Percentiles rank a stretch among this genome's conserved stretches.
Conservation (phyloP, 2,329 filamentous ascomycete species). For the Fonsecaea multimorphosa region DNA sequence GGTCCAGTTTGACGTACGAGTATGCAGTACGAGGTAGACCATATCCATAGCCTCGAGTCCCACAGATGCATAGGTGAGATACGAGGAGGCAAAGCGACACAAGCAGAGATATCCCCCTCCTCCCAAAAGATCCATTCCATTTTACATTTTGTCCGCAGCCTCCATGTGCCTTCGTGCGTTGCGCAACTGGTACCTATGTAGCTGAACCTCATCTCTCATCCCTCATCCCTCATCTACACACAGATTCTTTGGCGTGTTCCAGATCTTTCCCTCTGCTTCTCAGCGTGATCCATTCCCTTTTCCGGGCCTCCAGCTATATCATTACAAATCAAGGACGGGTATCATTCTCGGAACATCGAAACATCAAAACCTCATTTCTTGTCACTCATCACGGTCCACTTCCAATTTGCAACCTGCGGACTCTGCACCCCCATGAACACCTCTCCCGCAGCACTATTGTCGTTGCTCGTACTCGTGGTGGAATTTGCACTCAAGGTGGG, state of each 20-base stretch:
- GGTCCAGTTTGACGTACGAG: not conserved
- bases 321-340: slow-evolving; percentile 19
- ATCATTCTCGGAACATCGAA: slow-evolving; percentile 11
- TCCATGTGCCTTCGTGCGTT: not conserved
- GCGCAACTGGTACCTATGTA: not conserved
- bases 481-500: slow-evolving; percentile 26
- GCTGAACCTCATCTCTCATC: not conserved
- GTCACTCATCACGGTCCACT: slow-evolving; percentile 38
- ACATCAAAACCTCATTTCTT: slow-evolving; percentile 24
- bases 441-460: slow-evolving; percentile 33
- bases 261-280: not conserved
- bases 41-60: not conserved
- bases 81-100: not conserved
- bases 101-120: not conserved
- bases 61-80: not conserved
- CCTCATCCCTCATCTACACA: not conserved
- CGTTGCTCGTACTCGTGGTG: slow-evolving; percentile 20
- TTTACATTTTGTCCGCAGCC: not conserved
- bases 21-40: too few species aligned
- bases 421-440: slow-evolving; percentile 40
- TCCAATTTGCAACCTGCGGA: slow-evolving; percentile 37
- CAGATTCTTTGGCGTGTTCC: not conserved
- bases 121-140: not conserved
- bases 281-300: not conserved
- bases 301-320: slow-evolving; percentile 11